These are phyloP conservation scores for bread wheat (Triticum aestivum) DNA, from an alignment of 176 grass and related monocot genomes.

Conservation along the genomic window IWGSC_CS_RefSeq_v2.1 NC_057808.1:99535877-99536376, in stretches of 20 bases:
- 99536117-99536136: neutral
- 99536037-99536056: neutral
- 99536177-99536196: conserved; percentile 31
- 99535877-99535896: conserved; percentile 5
- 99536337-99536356: neutral
- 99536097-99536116: conserved; percentile 14
- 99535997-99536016: neutral
- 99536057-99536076: conserved; percentile 1
- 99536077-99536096: conserved; percentile 16
- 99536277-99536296: neutral
- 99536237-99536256: neutral
- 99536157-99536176: conserved; percentile 14
- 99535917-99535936: neutral
- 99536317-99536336: neutral
- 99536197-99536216: conserved; percentile 33
- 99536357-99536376: too few species aligned
- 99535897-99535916: neutral
- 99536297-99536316: neutral
- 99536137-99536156: neutral
- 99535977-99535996: conserved; percentile 18
- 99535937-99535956: conserved; percentile 9
- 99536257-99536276: neutral
- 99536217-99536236: conserved; percentile 5
- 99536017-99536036: neutral
- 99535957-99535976: neutral